Evolutionary conservation across 2,329 filamentous ascomycete genomes (phyloP).

Genomic region (Nannizziopsis arthrosporioides): DNA sequence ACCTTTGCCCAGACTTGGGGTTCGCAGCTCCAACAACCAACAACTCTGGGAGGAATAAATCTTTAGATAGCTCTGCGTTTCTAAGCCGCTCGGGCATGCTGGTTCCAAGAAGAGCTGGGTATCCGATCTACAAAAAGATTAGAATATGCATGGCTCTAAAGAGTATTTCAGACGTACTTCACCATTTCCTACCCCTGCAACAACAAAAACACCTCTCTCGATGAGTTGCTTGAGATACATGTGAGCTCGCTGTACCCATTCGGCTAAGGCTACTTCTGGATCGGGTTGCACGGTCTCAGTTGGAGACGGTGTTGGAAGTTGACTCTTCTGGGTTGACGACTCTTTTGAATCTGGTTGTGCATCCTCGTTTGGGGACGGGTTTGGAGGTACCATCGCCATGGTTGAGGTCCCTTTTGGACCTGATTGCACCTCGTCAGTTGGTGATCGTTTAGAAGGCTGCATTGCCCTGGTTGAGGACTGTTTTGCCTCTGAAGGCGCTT

Average conservation of each 20-base stretch:
- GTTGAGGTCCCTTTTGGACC: too few species aligned
- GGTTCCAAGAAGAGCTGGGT: constrained; percentile 7
- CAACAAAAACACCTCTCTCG: constrained; percentile 10
- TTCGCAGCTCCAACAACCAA: constrained; percentile 10
- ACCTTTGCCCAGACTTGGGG: not conserved
- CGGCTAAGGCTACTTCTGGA: not conserved
- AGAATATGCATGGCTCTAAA: not conserved
- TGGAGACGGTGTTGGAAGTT: too few species aligned
- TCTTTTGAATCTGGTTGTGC: too few species aligned
- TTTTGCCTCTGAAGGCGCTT: too few species aligned
- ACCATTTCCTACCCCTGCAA: constrained; percentile 9
- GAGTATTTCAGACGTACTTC: constrained; percentile 1
- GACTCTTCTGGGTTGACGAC: too few species aligned
- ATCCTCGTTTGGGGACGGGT: too few species aligned
- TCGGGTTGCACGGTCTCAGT: too few species aligned
- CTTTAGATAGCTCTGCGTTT: not conserved
- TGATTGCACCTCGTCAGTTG: too few species aligned
- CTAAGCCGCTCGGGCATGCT: not conserved
- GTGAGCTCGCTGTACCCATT: constrained; percentile 1
- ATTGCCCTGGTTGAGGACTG: too few species aligned
- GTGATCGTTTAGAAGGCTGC: too few species aligned
- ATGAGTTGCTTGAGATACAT: constrained; percentile 4
- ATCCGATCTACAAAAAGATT: constrained; percentile 7
- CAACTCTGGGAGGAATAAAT: constrained; percentile 7
- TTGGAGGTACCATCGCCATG: too few species aligned